Conservation (phyloP, 2,329 filamentous ascomycete species). For the Fusarium secorum region DNA sequence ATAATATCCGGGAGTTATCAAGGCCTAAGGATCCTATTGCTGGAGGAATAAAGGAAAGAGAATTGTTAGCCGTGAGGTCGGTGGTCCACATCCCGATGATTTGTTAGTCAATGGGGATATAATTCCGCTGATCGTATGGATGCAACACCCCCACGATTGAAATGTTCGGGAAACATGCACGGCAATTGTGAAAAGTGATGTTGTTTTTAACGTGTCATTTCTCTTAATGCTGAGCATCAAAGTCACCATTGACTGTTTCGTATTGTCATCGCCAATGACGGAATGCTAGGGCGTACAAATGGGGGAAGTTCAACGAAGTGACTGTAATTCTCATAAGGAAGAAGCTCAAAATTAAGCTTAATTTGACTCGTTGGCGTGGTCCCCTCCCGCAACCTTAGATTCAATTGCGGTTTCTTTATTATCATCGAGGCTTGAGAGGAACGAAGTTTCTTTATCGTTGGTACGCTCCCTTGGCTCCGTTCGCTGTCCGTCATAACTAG, state of each 20-base stretch:
- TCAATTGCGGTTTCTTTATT: no score
- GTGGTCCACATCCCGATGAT: constrained; percentile 10
- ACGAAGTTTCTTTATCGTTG: not conserved
- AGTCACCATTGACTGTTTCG: not conserved
- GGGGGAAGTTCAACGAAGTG: not conserved
- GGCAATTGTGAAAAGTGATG: constrained; percentile 14
- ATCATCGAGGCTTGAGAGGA: not conserved
- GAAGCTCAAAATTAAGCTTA: constrained; percentile 32
- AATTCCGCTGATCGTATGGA: constrained; percentile 9
- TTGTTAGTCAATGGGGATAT: constrained; percentile 1
- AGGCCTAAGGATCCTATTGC: not conserved
- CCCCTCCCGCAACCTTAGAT: not conserved
- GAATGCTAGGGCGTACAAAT: not conserved
- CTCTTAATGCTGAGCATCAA: not conserved
- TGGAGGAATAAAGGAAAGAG: not conserved
- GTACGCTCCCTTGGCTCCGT: not conserved
- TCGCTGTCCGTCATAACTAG: not conserved
- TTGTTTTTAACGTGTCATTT: not conserved
- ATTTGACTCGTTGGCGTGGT: not conserved
- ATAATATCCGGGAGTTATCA: not conserved
- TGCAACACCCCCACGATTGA: constrained; percentile 19
- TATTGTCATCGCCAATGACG: not conserved
- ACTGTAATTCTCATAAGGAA: not conserved
- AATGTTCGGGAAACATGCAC: constrained; percentile 10
- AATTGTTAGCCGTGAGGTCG: not conserved